Conservation (phyloP, 352 stramenopile genomes). For the Phytophthora fragariaefolia region DNA sequence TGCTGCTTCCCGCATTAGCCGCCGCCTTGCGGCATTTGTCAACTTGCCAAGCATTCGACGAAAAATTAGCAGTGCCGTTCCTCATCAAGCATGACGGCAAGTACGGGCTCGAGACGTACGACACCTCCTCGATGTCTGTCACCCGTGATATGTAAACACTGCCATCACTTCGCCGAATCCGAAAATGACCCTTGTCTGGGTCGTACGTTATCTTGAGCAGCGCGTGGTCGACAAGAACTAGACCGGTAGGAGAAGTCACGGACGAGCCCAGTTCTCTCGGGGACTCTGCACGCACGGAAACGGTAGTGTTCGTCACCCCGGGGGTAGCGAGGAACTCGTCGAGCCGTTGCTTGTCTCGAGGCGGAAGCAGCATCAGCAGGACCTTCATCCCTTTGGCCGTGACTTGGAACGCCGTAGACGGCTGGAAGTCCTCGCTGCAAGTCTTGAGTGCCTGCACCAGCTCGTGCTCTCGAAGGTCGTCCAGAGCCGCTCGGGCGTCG, state of each 20-base stretch:
- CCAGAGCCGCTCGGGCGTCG: slow-evolving; percentile 95
- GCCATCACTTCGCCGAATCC: slow-evolving; percentile 82
- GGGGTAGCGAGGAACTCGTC: slow-evolving; percentile 63
- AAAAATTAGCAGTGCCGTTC: slow-evolving; percentile 90
- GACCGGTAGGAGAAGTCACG: slow-evolving; percentile 44
- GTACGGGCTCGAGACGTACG: slow-evolving; percentile 97
- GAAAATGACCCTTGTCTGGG: slow-evolving; percentile 87
- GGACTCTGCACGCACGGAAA: slow-evolving; percentile 6
- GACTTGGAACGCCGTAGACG: slow-evolving; percentile 95
- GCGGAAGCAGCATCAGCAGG: slow-evolving; percentile 52
- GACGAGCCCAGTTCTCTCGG: not conserved
- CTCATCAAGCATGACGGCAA: slow-evolving; percentile 95
- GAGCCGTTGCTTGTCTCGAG: slow-evolving; percentile 57
- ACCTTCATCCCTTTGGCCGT: slow-evolving; percentile 49
- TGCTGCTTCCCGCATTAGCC: slow-evolving; percentile 49
- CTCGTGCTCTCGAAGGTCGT: slow-evolving; percentile 95
- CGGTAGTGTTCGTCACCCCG: not conserved
- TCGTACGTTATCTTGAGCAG: slow-evolving; percentile 94
- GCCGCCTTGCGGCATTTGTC: slow-evolving; percentile 86
- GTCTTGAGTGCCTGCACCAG: slow-evolving; percentile 96
- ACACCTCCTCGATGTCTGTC: slow-evolving; percentile 97
- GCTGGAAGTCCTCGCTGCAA: slow-evolving; percentile 94
- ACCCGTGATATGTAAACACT: slow-evolving; percentile 93
- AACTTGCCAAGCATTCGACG: slow-evolving; percentile 94
- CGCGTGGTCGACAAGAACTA: slow-evolving; percentile 92